A percentile compares a stretch with the other conserved stretches of the same genome.
phyloP scores from a whole-genome alignment of 192 early-diverging fungal genomes.

The Anaeromyces robustus region DNA sequence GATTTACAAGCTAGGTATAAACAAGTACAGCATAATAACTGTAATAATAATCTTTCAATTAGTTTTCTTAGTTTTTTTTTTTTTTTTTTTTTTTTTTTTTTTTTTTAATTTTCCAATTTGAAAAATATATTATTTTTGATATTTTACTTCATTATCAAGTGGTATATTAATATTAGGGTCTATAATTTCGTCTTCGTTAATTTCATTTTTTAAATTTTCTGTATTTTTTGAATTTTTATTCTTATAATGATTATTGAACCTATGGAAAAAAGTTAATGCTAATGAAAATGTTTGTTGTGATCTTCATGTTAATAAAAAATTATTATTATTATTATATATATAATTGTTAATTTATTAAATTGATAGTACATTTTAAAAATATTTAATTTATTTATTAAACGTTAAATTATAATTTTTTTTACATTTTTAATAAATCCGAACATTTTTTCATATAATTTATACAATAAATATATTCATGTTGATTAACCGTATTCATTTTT shows the following conservation, averaged over 20 bases:
- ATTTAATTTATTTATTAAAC: no score
- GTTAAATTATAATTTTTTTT: no score
- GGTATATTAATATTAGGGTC: background rate
- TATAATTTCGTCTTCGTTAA: background rate
- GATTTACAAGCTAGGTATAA: background rate
- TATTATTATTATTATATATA: background rate
- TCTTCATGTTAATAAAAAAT: background rate
- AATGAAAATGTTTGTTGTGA: background rate
- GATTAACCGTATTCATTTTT: no score
- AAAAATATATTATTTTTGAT: no score
- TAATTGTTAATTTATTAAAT: background rate
- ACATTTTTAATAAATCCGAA: background rate
- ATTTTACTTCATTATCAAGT: background rate
- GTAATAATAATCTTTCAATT: background rate
- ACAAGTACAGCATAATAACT: background rate
- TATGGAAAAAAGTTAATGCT: background rate
- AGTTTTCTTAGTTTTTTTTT: no score
- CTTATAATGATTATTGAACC: background rate
- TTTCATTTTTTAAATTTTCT: background rate
- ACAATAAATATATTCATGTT: background rate
- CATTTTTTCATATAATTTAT: background rate
- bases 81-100: no score
- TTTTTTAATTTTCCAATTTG: no score
- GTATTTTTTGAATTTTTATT: background rate
- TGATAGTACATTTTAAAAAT: no score